These are phyloP conservation scores for Priceomyces castillae DNA, from an alignment of 805 yeast species.

Conservation along the genomic window DNA sequence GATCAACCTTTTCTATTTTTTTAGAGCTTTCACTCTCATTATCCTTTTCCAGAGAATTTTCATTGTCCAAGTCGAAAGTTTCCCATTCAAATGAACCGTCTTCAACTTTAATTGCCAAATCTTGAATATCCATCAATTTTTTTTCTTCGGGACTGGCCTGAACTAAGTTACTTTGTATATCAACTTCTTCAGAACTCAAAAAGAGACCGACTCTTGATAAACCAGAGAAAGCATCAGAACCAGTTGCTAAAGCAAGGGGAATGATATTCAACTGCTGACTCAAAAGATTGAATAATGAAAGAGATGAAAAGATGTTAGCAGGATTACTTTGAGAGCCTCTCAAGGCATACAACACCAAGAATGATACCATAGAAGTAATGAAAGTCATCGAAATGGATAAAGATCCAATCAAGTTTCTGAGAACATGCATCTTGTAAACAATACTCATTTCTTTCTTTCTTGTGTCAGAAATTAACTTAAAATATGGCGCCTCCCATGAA, in stretches of 20 bases:
- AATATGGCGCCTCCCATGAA: conserved; percentile 88
- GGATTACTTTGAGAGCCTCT: conserved; percentile 41
- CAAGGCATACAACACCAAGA: conserved; percentile 36
- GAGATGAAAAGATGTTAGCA: conserved; percentile 66
- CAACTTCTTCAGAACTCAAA: conserved; percentile 45
- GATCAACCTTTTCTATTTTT: not conserved
- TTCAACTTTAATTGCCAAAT: conserved; percentile 20
- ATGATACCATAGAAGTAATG: conserved; percentile 63
- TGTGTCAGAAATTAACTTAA: conserved; percentile 48
- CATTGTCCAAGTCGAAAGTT: conserved; percentile 11
- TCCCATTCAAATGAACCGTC: conserved; percentile 33
- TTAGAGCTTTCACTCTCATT: not conserved
- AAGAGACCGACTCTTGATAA: conserved; percentile 54
- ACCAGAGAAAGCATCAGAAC: conserved; percentile 66
- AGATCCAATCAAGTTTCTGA: conserved; percentile 62
- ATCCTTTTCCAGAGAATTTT: not conserved
- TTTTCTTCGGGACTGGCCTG: conserved; percentile 24
- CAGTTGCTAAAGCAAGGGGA: conserved; percentile 67
- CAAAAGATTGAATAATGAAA: conserved; percentile 63
- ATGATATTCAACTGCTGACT: conserved; percentile 62
- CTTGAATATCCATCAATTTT: conserved; percentile 21
- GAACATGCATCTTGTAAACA: conserved; percentile 61
- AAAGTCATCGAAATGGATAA: conserved; percentile 65
- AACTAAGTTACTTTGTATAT: conserved; percentile 28
- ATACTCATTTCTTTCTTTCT: conserved; percentile 61